Evolutionary conservation across 2,329 filamentous ascomycete genomes (phyloP), one percentile per base, ranked within the genome.

Genomic region (Endothia cerciana): DNA sequence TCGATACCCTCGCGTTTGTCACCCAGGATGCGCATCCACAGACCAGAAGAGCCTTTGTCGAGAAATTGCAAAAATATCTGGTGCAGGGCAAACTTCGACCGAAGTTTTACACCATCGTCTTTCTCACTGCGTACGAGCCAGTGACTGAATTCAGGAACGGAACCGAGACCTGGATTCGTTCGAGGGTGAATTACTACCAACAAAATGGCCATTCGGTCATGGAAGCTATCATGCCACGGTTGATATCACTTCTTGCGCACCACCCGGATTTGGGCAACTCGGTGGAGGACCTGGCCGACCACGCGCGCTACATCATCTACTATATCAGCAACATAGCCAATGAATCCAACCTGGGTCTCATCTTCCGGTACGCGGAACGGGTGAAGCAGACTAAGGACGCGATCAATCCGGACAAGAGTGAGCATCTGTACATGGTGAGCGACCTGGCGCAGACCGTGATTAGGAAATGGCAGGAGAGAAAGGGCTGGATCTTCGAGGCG

Each of bases 41-140:
- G 69, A 93, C 98, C 36, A 90, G 95, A 41, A 86, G 85, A 57
- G 87, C 86, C 1, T 98, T 99, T 72, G 84, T 95, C 62, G 88
- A 89, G 72, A 93, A 94, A 72, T 81, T 99, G 49, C 95, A 97
- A 78, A 97, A 97, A 78, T 94, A 97, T 73, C 86, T 98, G 4
- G 91, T 91, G 11, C 87, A 90, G 62, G 86, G 85, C 64, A 88
- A 85, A 70, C 83, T 97, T 2, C 84, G 87, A 1, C 81, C 85
- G 15, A 89, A 94, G 11, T 99, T 96, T 83, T 95, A 97, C 76
- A 91, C 92, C 0, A 89, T 97, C 49, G 84, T 97, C 6, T 98
- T 97, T 80, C 81, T 98, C 53, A 90, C 93, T 40, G 94, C 95
- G 1, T 97, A 95, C 75, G 95, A 99, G 78, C 95, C 94, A 0